Evolutionary conservation across 1,139 yeast genomes (phyloP).

Genomic region (Geotrichum restrictum): DNA sequence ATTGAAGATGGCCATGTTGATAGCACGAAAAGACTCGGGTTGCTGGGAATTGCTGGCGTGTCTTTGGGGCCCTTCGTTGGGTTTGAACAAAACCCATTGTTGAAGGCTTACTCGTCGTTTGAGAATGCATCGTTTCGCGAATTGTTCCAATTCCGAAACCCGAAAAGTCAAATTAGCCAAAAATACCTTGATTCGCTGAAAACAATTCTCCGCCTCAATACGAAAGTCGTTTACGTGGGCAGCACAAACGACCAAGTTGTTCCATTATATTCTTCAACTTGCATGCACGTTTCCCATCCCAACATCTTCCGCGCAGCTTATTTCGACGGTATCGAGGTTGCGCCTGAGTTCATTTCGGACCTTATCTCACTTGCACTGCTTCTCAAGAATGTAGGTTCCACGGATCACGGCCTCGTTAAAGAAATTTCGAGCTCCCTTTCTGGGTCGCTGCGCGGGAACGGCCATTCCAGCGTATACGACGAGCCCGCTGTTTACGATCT

Average conservation of each 20-base stretch:
- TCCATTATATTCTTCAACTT: conserved; percentile 83
- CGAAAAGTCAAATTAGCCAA: conserved; percentile 64
- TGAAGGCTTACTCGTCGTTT: conserved; percentile 84
- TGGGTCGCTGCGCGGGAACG: conserved; percentile 90
- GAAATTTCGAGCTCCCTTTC: conserved; percentile 80
- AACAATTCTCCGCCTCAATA: conserved; percentile 61
- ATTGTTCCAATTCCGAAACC: conserved; percentile 82
- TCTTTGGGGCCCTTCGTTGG: conserved; percentile 93
- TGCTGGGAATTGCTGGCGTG: conserved; percentile 92
- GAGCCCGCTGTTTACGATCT: conserved; percentile 80
- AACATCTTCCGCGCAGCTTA: conserved; percentile 85
- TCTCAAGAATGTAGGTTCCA: conserved; percentile 38
- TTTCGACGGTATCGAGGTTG: conserved; percentile 60
- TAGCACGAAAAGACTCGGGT: conserved; percentile 48
- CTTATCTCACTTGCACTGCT: conserved; percentile 46
- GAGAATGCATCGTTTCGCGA: conserved; percentile 85
- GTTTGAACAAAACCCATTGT: conserved; percentile 72
- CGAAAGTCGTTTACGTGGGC: conserved; percentile 76
- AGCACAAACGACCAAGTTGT: conserved; percentile 89
- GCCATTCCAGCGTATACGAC: conserved; percentile 85
- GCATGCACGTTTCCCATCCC: conserved; percentile 82
- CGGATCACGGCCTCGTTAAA: conserved; percentile 50
- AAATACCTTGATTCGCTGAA: conserved; percentile 63
- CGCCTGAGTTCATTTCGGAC: conserved; percentile 51
- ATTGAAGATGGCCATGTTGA: conserved; percentile 65